Conservation (phyloP, 805 yeast species). For the Lachancea nothofagi region DNA sequence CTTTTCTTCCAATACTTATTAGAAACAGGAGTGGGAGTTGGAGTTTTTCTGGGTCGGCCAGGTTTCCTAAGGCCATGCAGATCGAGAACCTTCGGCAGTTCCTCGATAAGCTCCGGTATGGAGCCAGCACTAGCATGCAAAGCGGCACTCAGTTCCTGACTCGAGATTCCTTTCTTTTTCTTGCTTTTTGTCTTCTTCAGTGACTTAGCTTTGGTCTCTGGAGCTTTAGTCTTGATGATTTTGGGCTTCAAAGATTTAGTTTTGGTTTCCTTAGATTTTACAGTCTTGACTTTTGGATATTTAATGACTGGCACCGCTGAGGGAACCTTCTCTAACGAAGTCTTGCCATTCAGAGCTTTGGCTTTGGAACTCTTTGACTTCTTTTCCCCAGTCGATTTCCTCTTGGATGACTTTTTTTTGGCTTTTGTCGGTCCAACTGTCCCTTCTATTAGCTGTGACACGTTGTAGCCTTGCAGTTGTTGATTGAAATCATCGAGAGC, state of each 20-base stretch:
- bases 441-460: conserved; percentile 14
- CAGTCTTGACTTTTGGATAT: not conserved
- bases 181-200: not conserved
- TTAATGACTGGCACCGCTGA: not conserved
- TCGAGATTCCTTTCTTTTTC: conserved; percentile 19
- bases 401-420: conserved; percentile 27
- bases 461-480: conserved; percentile 22
- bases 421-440: conserved; percentile 19
- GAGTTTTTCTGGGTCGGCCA: conserved; percentile 3
- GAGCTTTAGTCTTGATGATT: not conserved
- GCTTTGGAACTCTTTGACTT: conserved; percentile 1
- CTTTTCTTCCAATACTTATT: conserved; percentile 20
- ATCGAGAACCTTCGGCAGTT: not conserved
- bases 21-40: conserved; percentile 2
- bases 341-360: not conserved
- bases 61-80: not conserved
- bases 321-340: conserved; percentile 1
- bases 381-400: conserved; percentile 13
- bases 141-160: conserved; percentile 7
- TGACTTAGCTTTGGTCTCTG: not conserved
- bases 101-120: conserved; percentile 1
- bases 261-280: not conserved
- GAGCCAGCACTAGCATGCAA: conserved; percentile 1
- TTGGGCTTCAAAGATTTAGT: not conserved
- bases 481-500: conserved; percentile 28